Evolutionary conservation across 2,329 filamentous ascomycete genomes (phyloP), one percentile per base, ranked within the genome.

Genomic region (Colletotrichum tanaceti): DNA sequence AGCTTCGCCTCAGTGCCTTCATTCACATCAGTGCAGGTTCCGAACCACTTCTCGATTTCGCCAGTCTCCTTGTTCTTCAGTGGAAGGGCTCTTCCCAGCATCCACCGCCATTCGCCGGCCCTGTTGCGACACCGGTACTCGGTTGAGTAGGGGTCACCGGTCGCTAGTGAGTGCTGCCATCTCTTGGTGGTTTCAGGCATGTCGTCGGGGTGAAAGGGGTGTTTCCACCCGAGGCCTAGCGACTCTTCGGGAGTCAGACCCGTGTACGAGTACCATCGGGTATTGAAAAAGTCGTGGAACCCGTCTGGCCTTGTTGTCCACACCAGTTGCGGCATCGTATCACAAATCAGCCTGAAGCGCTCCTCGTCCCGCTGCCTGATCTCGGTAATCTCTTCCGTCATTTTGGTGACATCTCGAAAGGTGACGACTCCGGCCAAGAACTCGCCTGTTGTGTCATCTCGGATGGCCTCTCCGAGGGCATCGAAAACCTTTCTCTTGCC

Each of bases 221-320:
- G 79, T 73, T 83, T 80, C 90, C 91, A 93, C 2, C 85, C 86
- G 38, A 82, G 74, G 0, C 91, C 91, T 2, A 91, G 72, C 32
- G 88, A 91, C 11, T 89, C 81, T 52, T 91, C 87, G 11, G 84
- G 82, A 0, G 84, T 85, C 28, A 93, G 78, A 0, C 92, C 91
- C 0, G 92, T 94, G 73, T 92, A 94, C n/a, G 88, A 86, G 74
- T 92, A 93, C 91, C 92, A 95, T n/a, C 90, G 83, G 54, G 88
- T 86, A 67, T 91, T 92, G 77, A 90, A 94, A 79, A 93, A 94
- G 73, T 94, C 91, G 72, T 88, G 85, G 32, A 81, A 73, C 0
- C 92, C 92, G 18, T 91, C 86, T 0, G 90, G 84, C 0, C 80
- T 88, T 0, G 91, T 87, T 0, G 91, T 93, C 91, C 92, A 95